Conservation (phyloP, 768 basidiomycete species). For the Hysterangium stoloniferum region DNA sequence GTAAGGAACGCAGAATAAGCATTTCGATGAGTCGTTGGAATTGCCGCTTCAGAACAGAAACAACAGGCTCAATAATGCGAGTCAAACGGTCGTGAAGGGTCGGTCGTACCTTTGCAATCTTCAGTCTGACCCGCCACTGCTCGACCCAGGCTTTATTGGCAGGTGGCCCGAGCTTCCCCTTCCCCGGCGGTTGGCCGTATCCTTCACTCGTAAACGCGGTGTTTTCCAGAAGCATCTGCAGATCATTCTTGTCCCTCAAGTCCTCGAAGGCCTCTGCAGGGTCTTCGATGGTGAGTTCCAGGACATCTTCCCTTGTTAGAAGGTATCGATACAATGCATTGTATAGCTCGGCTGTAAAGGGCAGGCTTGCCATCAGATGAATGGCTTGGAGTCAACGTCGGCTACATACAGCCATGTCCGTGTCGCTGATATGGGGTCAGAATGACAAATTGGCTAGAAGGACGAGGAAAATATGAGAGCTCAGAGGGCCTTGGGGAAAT, state of each 20-base stretch:
- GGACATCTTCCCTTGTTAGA: slow-evolving; percentile 54
- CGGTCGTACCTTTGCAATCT: slow-evolving; percentile 74
- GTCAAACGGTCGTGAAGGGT: neutral
- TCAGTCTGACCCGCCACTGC: slow-evolving; percentile 72
- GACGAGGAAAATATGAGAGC: too few relatives aligned
- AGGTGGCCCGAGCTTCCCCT: slow-evolving; percentile 71
- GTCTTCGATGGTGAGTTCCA: slow-evolving; percentile 96
- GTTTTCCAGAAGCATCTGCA: slow-evolving; percentile 63
- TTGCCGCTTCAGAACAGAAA: slow-evolving; percentile 57
- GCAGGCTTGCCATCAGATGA: neutral
- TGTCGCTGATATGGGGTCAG: slow-evolving; percentile 82
- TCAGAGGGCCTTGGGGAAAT: neutral
- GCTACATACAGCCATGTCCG: slow-evolving; percentile 79
- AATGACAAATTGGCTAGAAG: slow-evolving; percentile 83
- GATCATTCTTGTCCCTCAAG: slow-evolving; percentile 85
- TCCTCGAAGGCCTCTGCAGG: slow-evolving; percentile 98
- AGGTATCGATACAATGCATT: slow-evolving; percentile 75
- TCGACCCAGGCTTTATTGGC: slow-evolving; percentile 71
- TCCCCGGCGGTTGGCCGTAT: slow-evolving; percentile 39
- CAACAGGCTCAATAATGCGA: neutral
- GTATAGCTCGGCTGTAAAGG: slow-evolving; percentile 73
- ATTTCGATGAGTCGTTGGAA: slow-evolving; percentile 90
- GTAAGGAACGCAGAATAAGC: slow-evolving; percentile 68
- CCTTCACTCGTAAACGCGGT: slow-evolving; percentile 65
- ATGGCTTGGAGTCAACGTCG: neutral